phyloP scores from a whole-genome alignment of 495 filamentous ascomycete species.

The Hypoxylon perforatum region DNA sequence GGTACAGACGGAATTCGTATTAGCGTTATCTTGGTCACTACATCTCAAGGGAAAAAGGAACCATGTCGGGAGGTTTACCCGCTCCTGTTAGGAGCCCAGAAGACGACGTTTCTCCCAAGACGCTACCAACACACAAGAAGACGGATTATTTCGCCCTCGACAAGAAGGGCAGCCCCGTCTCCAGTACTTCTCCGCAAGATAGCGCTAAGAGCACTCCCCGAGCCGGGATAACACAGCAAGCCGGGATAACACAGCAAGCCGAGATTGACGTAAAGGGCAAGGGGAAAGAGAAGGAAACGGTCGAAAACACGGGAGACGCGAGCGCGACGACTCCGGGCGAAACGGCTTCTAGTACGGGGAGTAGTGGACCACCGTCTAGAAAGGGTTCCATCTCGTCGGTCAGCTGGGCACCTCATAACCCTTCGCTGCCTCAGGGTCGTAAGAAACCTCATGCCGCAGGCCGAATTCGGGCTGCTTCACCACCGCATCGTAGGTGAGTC shows the following conservation, averaged over 20 bases:
- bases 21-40: constrained; percentile 21
- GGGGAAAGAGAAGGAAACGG: constrained; percentile 30
- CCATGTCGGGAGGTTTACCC: constrained; percentile 45
- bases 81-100: constrained; percentile 49
- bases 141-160: constrained; percentile 54
- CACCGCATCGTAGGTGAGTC: constrained; percentile 59
- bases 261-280: constrained; percentile 33
- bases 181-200: constrained; percentile 16
- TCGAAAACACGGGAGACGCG: constrained; percentile 44
- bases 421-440: constrained; percentile 56
- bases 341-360: constrained; percentile 47
- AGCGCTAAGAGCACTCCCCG: constrained; percentile 32
- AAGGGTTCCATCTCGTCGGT: constrained; percentile 58
- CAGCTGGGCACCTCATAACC: constrained; percentile 53
- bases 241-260: constrained; percentile 13
- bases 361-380: constrained; percentile 51
- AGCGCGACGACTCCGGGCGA: constrained; percentile 47
- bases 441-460: constrained; percentile 55
- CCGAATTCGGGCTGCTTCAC: constrained; percentile 58
- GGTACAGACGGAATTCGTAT: constrained; percentile 48
- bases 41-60: constrained; percentile 17
- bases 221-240: constrained; percentile 19
- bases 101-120: constrained; percentile 53
- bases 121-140: constrained; percentile 42
- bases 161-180: constrained; percentile 32